These are phyloP conservation scores for Chenopodium formosanum DNA, from an alignment of 148 eudicot species.

Conservation along the genomic window DNA sequence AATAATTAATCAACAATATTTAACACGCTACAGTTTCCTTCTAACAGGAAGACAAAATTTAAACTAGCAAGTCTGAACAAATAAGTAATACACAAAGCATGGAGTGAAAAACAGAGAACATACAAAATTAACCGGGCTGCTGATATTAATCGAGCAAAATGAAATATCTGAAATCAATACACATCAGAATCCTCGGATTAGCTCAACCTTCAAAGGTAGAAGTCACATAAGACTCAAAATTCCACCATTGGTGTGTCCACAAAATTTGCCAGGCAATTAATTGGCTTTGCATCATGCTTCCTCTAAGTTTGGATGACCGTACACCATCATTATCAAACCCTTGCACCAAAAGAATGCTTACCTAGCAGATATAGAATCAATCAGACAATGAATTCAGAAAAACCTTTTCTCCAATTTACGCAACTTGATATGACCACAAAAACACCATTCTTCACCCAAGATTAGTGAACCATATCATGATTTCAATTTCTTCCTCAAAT, in stretches of 20 bases:
- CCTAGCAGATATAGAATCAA: neutral
- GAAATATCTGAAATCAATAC: neutral
- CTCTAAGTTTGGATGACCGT: neutral
- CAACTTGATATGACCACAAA: neutral
- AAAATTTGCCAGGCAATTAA: neutral
- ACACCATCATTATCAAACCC: neutral
- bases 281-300: neutral
- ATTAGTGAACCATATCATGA: neutral
- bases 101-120: neutral
- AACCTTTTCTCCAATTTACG: neutral
- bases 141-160: neutral
- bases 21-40: too few species aligned
- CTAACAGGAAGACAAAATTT: too few species aligned
- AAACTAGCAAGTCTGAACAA: neutral
- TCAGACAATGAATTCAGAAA: neutral
- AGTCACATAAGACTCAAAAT: neutral
- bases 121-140: neutral
- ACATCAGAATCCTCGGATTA: neutral
- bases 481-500: slow-evolving; percentile 24
- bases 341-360: neutral
- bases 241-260: neutral
- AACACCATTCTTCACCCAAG: neutral
- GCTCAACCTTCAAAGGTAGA: neutral
- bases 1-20: too few species aligned
- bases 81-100: neutral